A percentile compares a stretch with the other conserved stretches of the same genome.
phyloP scores from a whole-genome alignment of 345 rosid species.

The Citrus sp. region DNA sequence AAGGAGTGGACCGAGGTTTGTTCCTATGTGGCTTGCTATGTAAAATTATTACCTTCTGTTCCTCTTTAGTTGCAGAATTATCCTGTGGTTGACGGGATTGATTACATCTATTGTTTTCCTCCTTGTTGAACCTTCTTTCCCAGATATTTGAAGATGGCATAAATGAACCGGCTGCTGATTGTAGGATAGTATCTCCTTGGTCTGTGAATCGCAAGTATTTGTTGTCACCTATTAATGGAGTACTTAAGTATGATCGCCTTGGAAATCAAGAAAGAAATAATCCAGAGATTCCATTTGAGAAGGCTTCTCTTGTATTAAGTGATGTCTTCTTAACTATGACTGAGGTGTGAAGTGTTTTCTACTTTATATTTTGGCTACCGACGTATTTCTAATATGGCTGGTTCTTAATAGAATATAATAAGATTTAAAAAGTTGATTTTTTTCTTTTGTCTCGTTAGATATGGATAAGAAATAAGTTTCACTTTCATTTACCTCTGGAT shows the following conservation, averaged over 20 bases:
- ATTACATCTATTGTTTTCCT: background rate
- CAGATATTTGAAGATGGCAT: conserved; percentile 99
- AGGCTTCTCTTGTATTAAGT: conserved; percentile 71
- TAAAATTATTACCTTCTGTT: conserved; percentile 5
- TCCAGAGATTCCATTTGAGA: conserved; percentile 93
- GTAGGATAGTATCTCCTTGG: conserved; percentile 57
- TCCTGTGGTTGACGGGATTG: background rate
- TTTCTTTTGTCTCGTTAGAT: background rate
- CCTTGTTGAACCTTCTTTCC: conserved; percentile 5
- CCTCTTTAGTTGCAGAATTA: background rate
- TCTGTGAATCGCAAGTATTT: conserved; percentile 71
- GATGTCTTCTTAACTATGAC: conserved; percentile 79
- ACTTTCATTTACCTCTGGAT: background rate
- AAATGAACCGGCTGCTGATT: conserved; percentile 49
- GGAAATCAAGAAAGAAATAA: conserved; percentile 94
- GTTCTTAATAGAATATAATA: background rate
- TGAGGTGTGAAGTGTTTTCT: conserved; percentile 52
- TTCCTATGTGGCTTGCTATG: conserved; percentile 4
- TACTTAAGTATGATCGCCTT: conserved; percentile 88
- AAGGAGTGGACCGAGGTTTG: conserved; percentile 95
- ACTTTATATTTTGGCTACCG: background rate
- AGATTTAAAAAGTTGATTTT: background rate
- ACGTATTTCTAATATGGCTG: background rate
- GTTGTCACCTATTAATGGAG: conserved; percentile 90
- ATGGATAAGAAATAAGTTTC: background rate